Base-by-base conservation (phyloP, 108 stramenopile species). In the Discostella stelligeroides region DNA sequence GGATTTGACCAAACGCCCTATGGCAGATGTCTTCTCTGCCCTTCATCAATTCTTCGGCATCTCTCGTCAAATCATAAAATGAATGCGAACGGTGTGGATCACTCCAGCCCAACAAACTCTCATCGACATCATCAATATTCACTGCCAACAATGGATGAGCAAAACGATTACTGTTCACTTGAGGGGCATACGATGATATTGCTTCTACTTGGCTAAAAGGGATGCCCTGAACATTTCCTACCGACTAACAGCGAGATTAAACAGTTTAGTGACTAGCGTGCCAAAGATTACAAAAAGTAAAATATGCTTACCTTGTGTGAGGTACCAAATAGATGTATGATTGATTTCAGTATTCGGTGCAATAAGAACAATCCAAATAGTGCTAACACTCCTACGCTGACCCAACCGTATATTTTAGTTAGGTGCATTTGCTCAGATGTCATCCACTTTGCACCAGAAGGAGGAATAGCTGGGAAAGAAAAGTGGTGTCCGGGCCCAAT, bases 71-170 rank as follows among this genome's bases (percentile, higher is more conserved):
- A 70, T 94, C 88, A 60, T 94, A 92, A 69, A 70, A 89, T 9
- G 63, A 62, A 63, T 83, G 82, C 5, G 85, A 76, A 18, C 82
- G 64, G 29, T 82, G 83, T 14, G 88, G 85, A 64, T 94, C 93
- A 27, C 30, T 84, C 89, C 89, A 94, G 59, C 87, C 89, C 60
- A 86, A 82, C 13, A 94, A 73, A 38, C 81, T 82, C 29, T 79
- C 56, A 25, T 82, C 89, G 48, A 94, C 77, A 17, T 64, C 66
- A 63, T 90, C 85, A 29, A 79, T 68, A 46, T 86, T 73, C 55
- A 86, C 86, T 25, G 91, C 89, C 41, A 94, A 68, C 54, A 94
- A 55, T 2, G 93, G 93, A 66, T 90, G 87, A 0, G 93, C 70
- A 61, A 86, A 92, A 14, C 77, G 58, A 1, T 61, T 70, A 21